phyloP scores from a whole-genome alignment of 148 eudicot species.

The Amaranthus palmeri region DNA sequence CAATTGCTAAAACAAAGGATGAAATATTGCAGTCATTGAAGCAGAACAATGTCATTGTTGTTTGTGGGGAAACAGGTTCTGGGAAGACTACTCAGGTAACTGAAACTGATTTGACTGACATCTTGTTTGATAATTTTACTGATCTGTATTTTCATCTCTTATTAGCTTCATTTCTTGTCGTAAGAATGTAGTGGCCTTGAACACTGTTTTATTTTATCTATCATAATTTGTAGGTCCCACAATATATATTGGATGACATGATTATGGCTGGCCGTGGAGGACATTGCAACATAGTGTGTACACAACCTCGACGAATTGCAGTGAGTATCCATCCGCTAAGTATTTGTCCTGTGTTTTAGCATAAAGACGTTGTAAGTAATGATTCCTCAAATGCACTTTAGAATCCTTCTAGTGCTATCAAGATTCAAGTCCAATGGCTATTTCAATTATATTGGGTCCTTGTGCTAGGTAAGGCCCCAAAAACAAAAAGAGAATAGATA shows the following conservation, averaged over 20 bases:
- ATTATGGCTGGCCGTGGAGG: conserved; percentile 85
- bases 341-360: neutral
- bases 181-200: neutral
- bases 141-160: neutral
- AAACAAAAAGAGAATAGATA: too few species aligned
- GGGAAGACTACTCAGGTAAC: conserved; percentile 98
- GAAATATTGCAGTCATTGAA: conserved; percentile 55
- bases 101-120: neutral
- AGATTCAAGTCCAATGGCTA: too few species aligned
- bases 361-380: too few species aligned
- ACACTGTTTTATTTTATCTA: conserved; percentile 13
- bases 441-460: too few species aligned
- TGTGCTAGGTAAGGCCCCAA: too few species aligned
- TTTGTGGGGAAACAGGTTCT: conserved; percentile 96
- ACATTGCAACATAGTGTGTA: conserved; percentile 76
- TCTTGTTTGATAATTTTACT: neutral
- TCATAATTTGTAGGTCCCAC: conserved; percentile 75
- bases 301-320: conserved; percentile 96
- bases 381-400: too few species aligned
- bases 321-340: conserved; percentile 38
- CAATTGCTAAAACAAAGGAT: conserved; percentile 69
- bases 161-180: conserved; percentile 5
- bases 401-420: too few species aligned
- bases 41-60: conserved; percentile 73
- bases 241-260: conserved; percentile 91